Conservation (phyloP, 352 stramenopile genomes). For the Phytophthora rubi region DNA sequence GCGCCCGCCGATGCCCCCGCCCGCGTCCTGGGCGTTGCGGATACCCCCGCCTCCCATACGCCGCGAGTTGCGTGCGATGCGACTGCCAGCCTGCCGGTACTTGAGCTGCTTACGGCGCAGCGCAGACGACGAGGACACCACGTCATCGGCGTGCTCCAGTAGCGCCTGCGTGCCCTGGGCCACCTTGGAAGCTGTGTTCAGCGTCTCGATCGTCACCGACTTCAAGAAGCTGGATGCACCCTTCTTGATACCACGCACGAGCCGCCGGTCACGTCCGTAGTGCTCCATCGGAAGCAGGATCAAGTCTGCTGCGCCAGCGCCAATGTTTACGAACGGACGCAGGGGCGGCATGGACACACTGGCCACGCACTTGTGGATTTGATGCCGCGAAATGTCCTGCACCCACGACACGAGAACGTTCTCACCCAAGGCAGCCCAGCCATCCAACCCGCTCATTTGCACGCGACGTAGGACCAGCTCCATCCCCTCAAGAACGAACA, state of each 20-base stretch:
- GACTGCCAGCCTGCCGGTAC: slow-evolving; percentile 79
- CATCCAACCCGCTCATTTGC: slow-evolving; percentile 83
- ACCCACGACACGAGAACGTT: slow-evolving; percentile 87
- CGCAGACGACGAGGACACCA: slow-evolving; percentile 71
- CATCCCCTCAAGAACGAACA: slow-evolving; percentile 91
- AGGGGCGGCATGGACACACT: slow-evolving; percentile 89
- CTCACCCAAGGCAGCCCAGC: slow-evolving; percentile 74
- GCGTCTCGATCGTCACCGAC: slow-evolving; percentile 88
- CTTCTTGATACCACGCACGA: slow-evolving; percentile 88
- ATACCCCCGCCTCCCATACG: slow-evolving; percentile 82
- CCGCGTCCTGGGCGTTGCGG: slow-evolving; percentile 69
- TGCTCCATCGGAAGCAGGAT: slow-evolving; percentile 89
- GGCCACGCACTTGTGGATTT: slow-evolving; percentile 91
- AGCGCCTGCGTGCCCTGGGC: slow-evolving; percentile 84
- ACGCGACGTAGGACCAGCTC: slow-evolving; percentile 86
- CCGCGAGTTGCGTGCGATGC: slow-evolving; percentile 82
- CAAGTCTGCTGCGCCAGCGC: slow-evolving; percentile 81
- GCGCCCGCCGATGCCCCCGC: slow-evolving; percentile 76
- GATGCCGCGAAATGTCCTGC: slow-evolving; percentile 86
- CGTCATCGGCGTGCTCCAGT: slow-evolving; percentile 84
- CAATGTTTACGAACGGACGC: slow-evolving; percentile 88
- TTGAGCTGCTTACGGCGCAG: slow-evolving; percentile 76
- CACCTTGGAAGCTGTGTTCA: slow-evolving; percentile 87
- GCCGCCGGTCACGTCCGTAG: slow-evolving; percentile 79
- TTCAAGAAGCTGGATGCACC: slow-evolving; percentile 89